Percentiles rank a stretch among this genome's conserved stretches.
Evolutionary conservation across 1,139 yeast species (phyloP).

Genomic region (Zygosaccharomyces pseudobailii): DNA sequence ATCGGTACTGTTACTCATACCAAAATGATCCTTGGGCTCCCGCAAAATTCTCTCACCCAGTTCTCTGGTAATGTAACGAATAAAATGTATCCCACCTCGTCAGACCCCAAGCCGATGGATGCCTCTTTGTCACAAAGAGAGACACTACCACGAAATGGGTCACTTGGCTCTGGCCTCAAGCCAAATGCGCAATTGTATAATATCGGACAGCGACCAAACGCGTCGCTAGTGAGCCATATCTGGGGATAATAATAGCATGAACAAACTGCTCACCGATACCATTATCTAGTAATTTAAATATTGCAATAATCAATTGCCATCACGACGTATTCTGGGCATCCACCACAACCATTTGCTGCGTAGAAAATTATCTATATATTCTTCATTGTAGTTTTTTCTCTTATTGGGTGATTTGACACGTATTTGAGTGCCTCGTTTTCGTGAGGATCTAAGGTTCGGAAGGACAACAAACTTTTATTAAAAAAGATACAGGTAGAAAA

Average conservation of each 20-base stretch:
- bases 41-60: not conserved
- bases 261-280: not conserved
- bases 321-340: no score
- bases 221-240: conserved; percentile 18
- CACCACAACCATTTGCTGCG: not conserved
- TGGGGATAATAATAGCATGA: conserved; percentile 15
- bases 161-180: conserved; percentile 2
- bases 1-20: conserved; percentile 27
- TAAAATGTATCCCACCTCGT: conserved; percentile 1
- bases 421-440: not conserved
- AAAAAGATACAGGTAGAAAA: not conserved
- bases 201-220: conserved; percentile 10
- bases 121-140: not conserved
- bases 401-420: not conserved
- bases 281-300: not conserved
- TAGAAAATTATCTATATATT: not conserved
- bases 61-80: not conserved
- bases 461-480: not conserved
- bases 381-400: not conserved
- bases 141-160: not conserved
- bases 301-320: no score
- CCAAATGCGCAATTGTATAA: conserved; percentile 11
- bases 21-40: conserved; percentile 14
- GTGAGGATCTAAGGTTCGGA: not conserved
- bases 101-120: not conserved